Conservation (phyloP, 2,329 filamentous ascomycete genomes). For the Magnaporthales sp. region DNA sequence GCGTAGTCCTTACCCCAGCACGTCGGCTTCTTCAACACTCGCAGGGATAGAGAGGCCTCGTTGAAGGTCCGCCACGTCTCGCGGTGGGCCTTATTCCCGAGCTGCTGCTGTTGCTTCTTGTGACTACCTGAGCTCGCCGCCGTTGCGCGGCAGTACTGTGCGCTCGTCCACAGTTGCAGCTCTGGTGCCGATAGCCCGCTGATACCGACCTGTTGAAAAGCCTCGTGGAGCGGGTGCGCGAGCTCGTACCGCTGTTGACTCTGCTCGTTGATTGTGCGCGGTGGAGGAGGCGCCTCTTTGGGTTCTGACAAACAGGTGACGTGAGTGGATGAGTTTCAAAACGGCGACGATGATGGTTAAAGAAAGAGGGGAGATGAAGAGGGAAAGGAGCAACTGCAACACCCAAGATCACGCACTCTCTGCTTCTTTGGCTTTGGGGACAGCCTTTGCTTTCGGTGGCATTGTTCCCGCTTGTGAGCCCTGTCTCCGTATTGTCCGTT, state of each 20-base stretch:
- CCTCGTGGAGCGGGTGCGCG: slow-evolving; percentile 39
- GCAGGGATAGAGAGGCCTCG: slow-evolving; percentile 41
- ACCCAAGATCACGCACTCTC: slow-evolving; percentile 14
- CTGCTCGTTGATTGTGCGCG: slow-evolving; percentile 38
- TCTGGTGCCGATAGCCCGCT: slow-evolving; percentile 37
- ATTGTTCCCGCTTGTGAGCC: slow-evolving; percentile 14
- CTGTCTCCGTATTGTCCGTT: neutral
- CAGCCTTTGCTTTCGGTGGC: slow-evolving; percentile 23
- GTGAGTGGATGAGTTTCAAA: neutral
- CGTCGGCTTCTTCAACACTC: slow-evolving; percentile 24
- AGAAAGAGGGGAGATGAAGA: neutral
- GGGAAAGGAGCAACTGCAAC: neutral
- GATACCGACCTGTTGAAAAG: slow-evolving; percentile 34
- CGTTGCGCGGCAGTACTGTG: slow-evolving; percentile 33
- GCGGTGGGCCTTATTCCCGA: slow-evolving; percentile 39
- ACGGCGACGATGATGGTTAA: neutral
- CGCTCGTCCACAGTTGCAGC: slow-evolving; percentile 37
- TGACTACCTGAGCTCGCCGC: slow-evolving; percentile 19
- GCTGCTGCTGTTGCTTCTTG: slow-evolving; percentile 7
- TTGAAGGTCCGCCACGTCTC: slow-evolving; percentile 50
- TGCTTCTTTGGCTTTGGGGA: slow-evolving; percentile 17
- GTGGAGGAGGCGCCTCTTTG: slow-evolving; percentile 19
- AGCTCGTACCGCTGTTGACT: slow-evolving; percentile 37
- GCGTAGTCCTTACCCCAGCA: slow-evolving; percentile 42
- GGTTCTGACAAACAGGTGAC: neutral